phyloP scores from a whole-genome alignment of 257 asterid genomes.

The Verbena officinalis region DNA sequence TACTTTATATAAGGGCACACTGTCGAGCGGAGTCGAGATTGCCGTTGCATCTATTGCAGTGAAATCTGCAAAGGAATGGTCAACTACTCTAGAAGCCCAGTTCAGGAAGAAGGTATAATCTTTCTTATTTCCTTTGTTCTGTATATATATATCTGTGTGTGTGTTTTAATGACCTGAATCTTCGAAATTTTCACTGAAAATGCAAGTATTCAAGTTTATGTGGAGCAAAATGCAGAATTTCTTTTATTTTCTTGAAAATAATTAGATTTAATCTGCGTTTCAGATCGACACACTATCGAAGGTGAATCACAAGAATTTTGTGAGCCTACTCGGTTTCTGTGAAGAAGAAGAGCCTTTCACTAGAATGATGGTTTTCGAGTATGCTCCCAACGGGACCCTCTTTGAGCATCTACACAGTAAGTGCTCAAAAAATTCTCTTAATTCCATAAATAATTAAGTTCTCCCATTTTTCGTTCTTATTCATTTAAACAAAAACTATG shows the following conservation, averaged over 20 bases:
- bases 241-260: background rate
- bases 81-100: slow-evolving; percentile 62
- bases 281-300: slow-evolving; percentile 75
- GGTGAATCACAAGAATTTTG: slow-evolving; percentile 85
- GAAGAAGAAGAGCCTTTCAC: slow-evolving; percentile 83
- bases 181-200: slow-evolving; percentile 27
- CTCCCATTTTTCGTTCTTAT: background rate
- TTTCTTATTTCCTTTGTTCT: slow-evolving; percentile 4
- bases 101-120: slow-evolving; percentile 73
- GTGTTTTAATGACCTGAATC: background rate
- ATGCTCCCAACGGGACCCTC: slow-evolving; percentile 93
- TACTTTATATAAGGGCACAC: slow-evolving; percentile 77
- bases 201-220: background rate
- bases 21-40: slow-evolving; percentile 91
- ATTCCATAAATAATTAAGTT: background rate
- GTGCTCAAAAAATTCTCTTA: slow-evolving; percentile 29
- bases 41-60: slow-evolving; percentile 72
- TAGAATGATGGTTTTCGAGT: slow-evolving; percentile 90
- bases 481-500: slow-evolving; percentile 26
- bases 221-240: background rate
- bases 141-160: background rate
- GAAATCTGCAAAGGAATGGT: slow-evolving; percentile 73
- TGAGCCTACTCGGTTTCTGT: slow-evolving; percentile 77
- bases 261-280: slow-evolving; percentile 4
- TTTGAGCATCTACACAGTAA: slow-evolving; percentile 90